These are phyloP conservation scores for Aspergillus sp. DNA, from an alignment of 2,329 filamentous ascomycete species.

Conservation along the genomic window DNA sequence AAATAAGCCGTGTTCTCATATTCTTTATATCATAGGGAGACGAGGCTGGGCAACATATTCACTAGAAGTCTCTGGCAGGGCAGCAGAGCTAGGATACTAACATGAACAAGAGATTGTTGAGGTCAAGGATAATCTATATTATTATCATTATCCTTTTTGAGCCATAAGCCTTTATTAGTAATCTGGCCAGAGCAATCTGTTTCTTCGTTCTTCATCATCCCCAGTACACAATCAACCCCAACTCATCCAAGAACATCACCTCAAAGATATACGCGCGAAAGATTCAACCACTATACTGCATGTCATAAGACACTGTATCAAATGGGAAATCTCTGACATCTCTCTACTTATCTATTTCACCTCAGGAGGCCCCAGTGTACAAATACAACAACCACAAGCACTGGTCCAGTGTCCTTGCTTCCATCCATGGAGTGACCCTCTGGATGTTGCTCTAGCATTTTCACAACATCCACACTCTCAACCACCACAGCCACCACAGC, in stretches of 20 bases:
- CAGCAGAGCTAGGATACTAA: too few relatives aligned
- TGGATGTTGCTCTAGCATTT: background rate
- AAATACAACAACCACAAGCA: background rate
- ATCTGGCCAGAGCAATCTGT: too few relatives aligned
- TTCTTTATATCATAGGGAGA: too few relatives aligned
- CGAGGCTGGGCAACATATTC: too few relatives aligned
- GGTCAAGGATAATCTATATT: too few relatives aligned
- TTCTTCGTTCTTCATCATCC: too few relatives aligned
- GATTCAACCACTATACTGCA: background rate
- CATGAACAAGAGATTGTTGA: too few relatives aligned
- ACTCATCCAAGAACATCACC: background rate
- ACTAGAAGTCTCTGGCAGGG: too few relatives aligned
- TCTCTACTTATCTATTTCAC: background rate
- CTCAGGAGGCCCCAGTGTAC: background rate
- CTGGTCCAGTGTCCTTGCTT: background rate
- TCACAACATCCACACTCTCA: conserved; percentile 6
- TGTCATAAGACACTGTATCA: background rate
- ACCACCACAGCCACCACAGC: conserved; percentile 6
- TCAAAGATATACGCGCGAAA: background rate
- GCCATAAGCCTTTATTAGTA: too few relatives aligned
- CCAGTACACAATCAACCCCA: background rate
- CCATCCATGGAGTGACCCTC: background rate
- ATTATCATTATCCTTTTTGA: too few relatives aligned
- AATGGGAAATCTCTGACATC: background rate
- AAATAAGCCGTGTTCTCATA: too few relatives aligned